These are phyloP conservation scores for Lagenidium giganteum DNA, from an alignment of 352 stramenopile species.

Conservation along the genomic window DNA sequence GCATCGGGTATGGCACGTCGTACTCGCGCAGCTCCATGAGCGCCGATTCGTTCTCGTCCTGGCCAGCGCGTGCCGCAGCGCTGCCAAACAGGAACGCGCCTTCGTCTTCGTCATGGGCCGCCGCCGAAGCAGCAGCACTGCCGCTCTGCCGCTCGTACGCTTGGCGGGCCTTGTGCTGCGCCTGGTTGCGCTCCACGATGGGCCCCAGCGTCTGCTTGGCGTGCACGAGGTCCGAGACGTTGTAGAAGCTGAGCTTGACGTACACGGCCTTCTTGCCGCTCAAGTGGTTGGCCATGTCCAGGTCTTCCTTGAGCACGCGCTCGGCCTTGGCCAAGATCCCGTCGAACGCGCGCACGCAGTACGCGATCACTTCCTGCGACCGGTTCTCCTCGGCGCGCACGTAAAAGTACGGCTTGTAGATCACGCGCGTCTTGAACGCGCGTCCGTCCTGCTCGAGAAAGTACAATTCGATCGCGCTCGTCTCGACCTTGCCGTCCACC, in stretches of 20 bases:
- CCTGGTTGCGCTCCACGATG: conserved; percentile 60
- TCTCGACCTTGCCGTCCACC: conserved; percentile 67
- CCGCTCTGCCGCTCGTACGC: conserved; percentile 64
- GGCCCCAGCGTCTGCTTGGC: conserved; percentile 64
- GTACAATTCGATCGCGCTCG: conserved; percentile 92
- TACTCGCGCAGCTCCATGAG: conserved; percentile 96
- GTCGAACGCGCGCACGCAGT: conserved; percentile 84
- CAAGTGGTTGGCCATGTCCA: conserved; percentile 89
- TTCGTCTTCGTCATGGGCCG: conserved; percentile 18
- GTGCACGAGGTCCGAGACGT: conserved; percentile 56
- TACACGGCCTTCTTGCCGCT: conserved; percentile 83
- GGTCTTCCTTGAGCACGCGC: conserved; percentile 83
- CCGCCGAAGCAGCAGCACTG: background rate
- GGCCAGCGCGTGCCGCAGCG: conserved; percentile 2
- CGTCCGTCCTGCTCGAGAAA: conserved; percentile 92
- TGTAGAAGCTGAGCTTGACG: conserved; percentile 90
- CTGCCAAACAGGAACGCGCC: conserved; percentile 34
- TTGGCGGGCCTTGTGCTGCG: conserved; percentile 47
- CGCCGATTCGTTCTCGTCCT: conserved; percentile 64
- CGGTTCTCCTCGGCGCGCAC: conserved; percentile 64
- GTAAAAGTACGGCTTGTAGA: conserved; percentile 98
- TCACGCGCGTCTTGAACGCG: conserved; percentile 95
- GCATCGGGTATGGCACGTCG: conserved; percentile 97
- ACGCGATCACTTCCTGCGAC: conserved; percentile 69
- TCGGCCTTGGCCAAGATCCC: conserved; percentile 72